Conservation (phyloP, 495 filamentous ascomycete species). For the Penicillium pulvis region DNA sequence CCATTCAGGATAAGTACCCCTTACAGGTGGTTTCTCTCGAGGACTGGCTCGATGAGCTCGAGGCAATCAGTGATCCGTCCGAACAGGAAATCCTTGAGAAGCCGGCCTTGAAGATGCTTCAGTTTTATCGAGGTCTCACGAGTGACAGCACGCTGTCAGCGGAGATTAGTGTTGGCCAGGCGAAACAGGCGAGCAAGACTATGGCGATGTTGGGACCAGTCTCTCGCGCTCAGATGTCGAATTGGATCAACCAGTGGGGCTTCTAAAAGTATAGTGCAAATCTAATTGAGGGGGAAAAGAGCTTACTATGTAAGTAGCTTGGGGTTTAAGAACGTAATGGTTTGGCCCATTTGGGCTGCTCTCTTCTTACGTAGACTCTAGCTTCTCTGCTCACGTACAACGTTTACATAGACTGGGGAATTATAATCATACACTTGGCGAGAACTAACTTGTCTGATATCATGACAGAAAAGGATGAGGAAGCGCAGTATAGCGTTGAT, state of each 20-base stretch:
- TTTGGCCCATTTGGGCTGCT: too few relatives aligned
- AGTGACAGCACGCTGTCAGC: neutral
- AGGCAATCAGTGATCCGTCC: neutral
- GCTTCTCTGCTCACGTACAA: too few relatives aligned
- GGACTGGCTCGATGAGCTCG: neutral
- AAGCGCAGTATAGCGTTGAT: too few relatives aligned
- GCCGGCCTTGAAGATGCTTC: slow-evolving; percentile 1
- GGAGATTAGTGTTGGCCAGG: neutral
- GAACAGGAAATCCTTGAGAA: neutral
- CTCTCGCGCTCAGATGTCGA: neutral
- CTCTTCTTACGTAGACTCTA: too few relatives aligned
- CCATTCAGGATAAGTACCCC: neutral
- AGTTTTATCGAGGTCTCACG: neutral
- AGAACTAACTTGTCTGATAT: too few relatives aligned
- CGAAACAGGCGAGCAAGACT: neutral
- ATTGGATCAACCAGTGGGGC: neutral
- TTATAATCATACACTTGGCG: too few relatives aligned
- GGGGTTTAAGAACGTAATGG: too few relatives aligned
- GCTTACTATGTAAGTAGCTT: too few relatives aligned
- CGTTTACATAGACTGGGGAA: too few relatives aligned
- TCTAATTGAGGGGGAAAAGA: too few relatives aligned
- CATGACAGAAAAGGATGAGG: too few relatives aligned
- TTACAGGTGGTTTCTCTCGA: neutral
- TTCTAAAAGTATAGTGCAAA: neutral
- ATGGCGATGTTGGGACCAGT: neutral